Base-by-base conservation (phyloP, 1,284 basidiomycete species). In the Tausonia pullulans region DNA sequence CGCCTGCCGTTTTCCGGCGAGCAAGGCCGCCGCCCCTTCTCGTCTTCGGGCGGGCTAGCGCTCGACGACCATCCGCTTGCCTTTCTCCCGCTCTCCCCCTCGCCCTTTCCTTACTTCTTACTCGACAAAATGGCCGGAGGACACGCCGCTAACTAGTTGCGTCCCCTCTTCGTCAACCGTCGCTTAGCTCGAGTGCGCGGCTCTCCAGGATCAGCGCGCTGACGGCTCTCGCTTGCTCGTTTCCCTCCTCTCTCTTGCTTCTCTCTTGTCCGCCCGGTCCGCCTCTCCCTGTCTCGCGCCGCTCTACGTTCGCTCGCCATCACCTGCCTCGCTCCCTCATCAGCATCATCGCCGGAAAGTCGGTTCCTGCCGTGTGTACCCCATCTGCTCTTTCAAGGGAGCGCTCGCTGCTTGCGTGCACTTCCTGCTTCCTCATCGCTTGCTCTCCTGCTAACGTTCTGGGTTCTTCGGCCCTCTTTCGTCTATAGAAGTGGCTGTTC, bases 331-430 rank as follows among this genome's bases (percentile, higher is more conserved):
- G 39, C 39, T 9, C 7, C 13, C 46, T 60, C 46, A 40, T 27
- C 59, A 60, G 59, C 59, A n/a, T 43, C 10, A 60, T 60, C 49
- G 49, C 51, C 39, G 59, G 59, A n/a, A 49, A 50, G 48, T 7
- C 41, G 9, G 16, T 60, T 10, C 10, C 8, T 2, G 13, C 48
- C 10, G 59, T 60, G 41, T 14, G 59, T 52, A 6, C 43, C 16
- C 40, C 9, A 40, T 16, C 4, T 13, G 4, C n/a, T 5, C 46
- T 27, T 16, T 16, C 10, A 9, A 10, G 27, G 27, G 27, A 27
- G 27, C 27, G 27, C 27, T 27, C 27, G 27, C 27, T 27, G 27
- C 27, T 27, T 27, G 27, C 27, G 27, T 27, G 27, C 27, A 27
- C 27, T 27, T 46, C 58, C 44, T 40, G 14, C 13, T 39, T 40